A percentile compares a stretch with the other conserved stretches of the same genome.
phyloP scores from a whole-genome alignment of 2,329 filamentous ascomycete genomes.

The Xylariaceae sp. region DNA sequence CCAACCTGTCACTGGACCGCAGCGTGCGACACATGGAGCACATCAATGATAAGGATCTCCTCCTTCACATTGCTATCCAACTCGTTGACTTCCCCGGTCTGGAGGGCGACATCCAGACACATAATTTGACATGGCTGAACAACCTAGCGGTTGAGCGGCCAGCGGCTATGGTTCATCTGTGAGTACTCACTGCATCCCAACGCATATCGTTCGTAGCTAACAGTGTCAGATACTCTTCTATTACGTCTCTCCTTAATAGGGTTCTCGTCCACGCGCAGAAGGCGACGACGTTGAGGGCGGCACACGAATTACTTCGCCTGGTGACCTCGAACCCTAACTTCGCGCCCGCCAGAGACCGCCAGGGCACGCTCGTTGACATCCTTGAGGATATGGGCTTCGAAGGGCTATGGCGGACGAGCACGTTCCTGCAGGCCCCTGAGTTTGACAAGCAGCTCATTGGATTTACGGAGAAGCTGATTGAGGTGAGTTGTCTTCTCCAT shows the following conservation, averaged over 20 bases:
- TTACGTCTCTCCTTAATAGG: constrained; percentile 56
- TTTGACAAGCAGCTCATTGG: constrained; percentile 48
- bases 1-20: constrained; percentile 37
- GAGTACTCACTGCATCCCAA: constrained; percentile 31
- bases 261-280: constrained; percentile 60
- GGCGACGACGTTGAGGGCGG: constrained; percentile 52
- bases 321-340: constrained; percentile 52
- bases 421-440: constrained; percentile 45
- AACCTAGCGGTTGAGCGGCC: constrained; percentile 51
- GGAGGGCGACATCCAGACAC: constrained; percentile 57
- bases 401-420: constrained; percentile 56
- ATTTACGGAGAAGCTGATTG: constrained; percentile 56
- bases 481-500: constrained; percentile 41
- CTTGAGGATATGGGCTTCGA: constrained; percentile 58
- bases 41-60: constrained; percentile 56
- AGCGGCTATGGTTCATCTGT: constrained; percentile 54
- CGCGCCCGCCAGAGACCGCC: constrained; percentile 43
- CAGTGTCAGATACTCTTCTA: constrained; percentile 46
- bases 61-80: constrained; percentile 59
- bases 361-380: constrained; percentile 45
- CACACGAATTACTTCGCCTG: constrained; percentile 55
- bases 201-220: constrained; percentile 6
- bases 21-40: constrained; percentile 40
- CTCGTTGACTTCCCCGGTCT: constrained; percentile 62
- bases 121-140: constrained; percentile 55